Percentiles rank a stretch among this genome's conserved stretches.
phyloP scores from a whole-genome alignment of 495 filamentous ascomycete genomes.

The Penicillium longicatenatum region DNA sequence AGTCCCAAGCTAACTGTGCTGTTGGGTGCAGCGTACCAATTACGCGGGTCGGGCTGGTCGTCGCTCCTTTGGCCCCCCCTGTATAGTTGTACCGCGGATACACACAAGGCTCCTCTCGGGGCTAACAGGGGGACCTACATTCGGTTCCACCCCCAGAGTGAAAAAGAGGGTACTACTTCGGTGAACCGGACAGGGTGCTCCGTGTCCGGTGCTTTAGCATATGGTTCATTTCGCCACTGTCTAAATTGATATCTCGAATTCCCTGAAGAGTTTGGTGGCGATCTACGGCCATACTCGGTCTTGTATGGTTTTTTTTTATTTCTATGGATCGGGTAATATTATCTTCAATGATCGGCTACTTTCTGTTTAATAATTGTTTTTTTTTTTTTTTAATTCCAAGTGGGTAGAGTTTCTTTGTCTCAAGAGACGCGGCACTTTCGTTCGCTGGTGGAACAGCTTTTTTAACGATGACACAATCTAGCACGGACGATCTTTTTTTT shows the following conservation, averaged over 20 bases:
- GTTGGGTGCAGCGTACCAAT: constrained; percentile 30
- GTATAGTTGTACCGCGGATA: constrained; percentile 31
- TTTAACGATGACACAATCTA: constrained; percentile 25
- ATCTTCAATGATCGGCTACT: constrained; percentile 15
- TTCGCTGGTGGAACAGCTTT: constrained; percentile 11
- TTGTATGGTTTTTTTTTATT: background rate
- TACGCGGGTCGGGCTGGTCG: constrained; percentile 25
- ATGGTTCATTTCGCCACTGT: constrained; percentile 18
- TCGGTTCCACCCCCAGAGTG: constrained; percentile 22
- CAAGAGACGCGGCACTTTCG: constrained; percentile 17
- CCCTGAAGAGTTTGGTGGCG: constrained; percentile 19
- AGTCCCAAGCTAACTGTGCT: constrained; percentile 20
- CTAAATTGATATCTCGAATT: constrained; percentile 22
- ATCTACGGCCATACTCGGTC: constrained; percentile 13
- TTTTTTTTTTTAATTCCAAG: background rate
- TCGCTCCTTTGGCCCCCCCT: constrained; percentile 29
- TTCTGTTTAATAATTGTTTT: constrained; percentile 5
- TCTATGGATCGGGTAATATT: constrained; percentile 36
- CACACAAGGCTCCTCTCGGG: constrained; percentile 21
- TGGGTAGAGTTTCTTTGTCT: constrained; percentile 16
- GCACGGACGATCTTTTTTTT: constrained; percentile 19
- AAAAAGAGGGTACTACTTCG: constrained; percentile 14
- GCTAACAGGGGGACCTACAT: constrained; percentile 19
- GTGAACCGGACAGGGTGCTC: constrained; percentile 24
- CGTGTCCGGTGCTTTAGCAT: constrained; percentile 6